Percentiles rank a stretch among this genome's conserved stretches.
phyloP scores from a whole-genome alignment of 306 rosid genomes.

The Cicer chorassanicum region DNA sequence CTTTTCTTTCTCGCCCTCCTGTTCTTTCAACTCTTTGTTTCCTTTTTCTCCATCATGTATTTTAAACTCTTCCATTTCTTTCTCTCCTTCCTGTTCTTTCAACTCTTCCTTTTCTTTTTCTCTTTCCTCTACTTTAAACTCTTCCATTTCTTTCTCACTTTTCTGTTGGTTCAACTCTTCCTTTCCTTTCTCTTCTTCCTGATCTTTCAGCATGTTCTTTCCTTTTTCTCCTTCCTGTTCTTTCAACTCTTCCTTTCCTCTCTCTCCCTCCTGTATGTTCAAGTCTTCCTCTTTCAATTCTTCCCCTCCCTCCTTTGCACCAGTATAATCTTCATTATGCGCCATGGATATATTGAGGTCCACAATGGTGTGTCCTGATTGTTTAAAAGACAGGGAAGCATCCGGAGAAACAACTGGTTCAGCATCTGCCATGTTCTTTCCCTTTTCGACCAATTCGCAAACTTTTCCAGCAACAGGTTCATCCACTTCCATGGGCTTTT shows the following conservation, averaged over 20 bases:
- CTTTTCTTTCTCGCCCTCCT: constrained; percentile 33
- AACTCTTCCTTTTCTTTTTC: constrained; percentile 8
- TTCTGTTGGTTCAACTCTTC: constrained; percentile 26
- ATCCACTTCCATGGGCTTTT: constrained; percentile 46
- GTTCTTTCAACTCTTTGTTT: constrained; percentile 27
- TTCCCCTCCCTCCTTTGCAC: constrained; percentile 47
- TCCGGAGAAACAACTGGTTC: constrained; percentile 45
- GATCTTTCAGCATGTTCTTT: constrained; percentile 35
- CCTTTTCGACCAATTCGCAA: constrained; percentile 40
- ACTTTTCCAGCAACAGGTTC: constrained; percentile 44
- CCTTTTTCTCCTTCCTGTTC: constrained; percentile 18
- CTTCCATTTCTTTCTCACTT: constrained; percentile 39
- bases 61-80: constrained; percentile 33
- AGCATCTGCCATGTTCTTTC: constrained; percentile 29
- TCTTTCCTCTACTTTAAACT: constrained; percentile 35
- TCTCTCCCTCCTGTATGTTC: constrained; percentile 13
- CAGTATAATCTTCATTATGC: constrained; percentile 40
- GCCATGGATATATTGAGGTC: constrained; percentile 45
- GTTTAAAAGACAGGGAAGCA: constrained; percentile 39
- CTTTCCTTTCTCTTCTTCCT: constrained; percentile 27
- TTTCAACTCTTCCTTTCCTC: constrained; percentile 23
- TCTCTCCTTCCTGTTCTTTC: neutral
- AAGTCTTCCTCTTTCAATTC: constrained; percentile 37
- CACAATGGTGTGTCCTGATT: constrained; percentile 23
- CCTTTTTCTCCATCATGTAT: constrained; percentile 30